phyloP scores from a whole-genome alignment of 1,284 basidiomycete genomes.

The Apiotrichum brassicae region DNA sequence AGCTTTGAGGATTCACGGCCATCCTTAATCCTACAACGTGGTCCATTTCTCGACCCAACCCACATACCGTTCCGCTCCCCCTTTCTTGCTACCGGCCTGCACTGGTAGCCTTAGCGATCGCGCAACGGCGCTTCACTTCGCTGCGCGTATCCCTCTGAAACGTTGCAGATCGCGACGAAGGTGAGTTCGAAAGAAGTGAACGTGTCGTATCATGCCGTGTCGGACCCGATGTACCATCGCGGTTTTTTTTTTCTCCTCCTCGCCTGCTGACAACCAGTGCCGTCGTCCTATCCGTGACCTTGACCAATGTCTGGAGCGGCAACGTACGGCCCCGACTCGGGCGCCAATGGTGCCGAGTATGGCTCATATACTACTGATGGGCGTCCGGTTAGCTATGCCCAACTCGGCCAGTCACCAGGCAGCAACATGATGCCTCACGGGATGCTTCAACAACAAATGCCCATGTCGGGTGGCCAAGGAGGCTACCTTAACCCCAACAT shows the following conservation, averaged over 20 bases:
- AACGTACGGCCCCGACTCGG: constrained; percentile 9
- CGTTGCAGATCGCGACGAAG: too few relatives aligned
- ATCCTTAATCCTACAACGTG: too few relatives aligned
- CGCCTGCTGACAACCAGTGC: neutral
- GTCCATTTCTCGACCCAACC: too few relatives aligned
- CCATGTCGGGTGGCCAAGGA: neutral
- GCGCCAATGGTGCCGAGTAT: constrained; percentile 11
- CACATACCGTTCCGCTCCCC: too few relatives aligned
- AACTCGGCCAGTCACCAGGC: neutral
- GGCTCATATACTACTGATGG: neutral
- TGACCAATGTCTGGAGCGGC: constrained; percentile 10
- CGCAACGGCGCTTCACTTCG: too few relatives aligned
- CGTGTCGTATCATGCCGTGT: too few relatives aligned
- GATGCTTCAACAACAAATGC: constrained; percentile 4
- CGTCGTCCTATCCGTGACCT: neutral
- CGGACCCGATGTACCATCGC: too few relatives aligned
- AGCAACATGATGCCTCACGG: neutral
- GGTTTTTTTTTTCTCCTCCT: neutral
- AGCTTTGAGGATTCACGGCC: too few relatives aligned
- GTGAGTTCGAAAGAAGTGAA: too few relatives aligned
- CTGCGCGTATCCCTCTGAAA: too few relatives aligned
- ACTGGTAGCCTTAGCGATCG: too few relatives aligned
- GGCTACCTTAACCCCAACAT: neutral
- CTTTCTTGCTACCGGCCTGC: too few relatives aligned
- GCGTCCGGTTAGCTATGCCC: constrained; percentile 3